These are phyloP conservation scores for Trypanosoma caninum DNA, from an alignment of 208 protist genomes.

Conservation along the genomic window DNA sequence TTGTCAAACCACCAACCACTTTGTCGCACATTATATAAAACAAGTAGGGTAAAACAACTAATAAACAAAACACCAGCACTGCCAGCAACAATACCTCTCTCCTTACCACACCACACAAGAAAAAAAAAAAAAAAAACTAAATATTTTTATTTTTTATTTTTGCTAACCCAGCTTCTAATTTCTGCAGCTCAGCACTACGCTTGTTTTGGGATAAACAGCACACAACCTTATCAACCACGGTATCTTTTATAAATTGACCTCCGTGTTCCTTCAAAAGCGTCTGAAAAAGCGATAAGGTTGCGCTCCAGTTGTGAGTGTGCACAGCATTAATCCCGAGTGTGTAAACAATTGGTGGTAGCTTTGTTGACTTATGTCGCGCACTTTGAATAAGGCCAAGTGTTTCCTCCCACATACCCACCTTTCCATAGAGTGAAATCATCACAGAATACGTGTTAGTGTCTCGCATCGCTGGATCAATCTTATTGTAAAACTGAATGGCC, in stretches of 20 bases:
- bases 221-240: slow-evolving; percentile 70
- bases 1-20: too few species aligned
- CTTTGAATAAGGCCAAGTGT: slow-evolving; percentile 48
- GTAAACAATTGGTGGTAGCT: slow-evolving; percentile 61
- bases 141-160: slow-evolving; percentile 34
- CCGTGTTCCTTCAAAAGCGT: slow-evolving; percentile 70
- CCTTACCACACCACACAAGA: too few species aligned
- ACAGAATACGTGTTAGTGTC: slow-evolving; percentile 81
- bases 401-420: slow-evolving; percentile 60
- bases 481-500: slow-evolving; percentile 56
- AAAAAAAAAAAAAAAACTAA: slow-evolving; percentile 18
- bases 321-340: slow-evolving; percentile 56
- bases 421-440: slow-evolving; percentile 70
- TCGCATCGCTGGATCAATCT: slow-evolving; percentile 24
- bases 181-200: slow-evolving; percentile 52
- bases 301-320: slow-evolving; percentile 61
- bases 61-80: too few species aligned
- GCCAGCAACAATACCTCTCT: too few species aligned
- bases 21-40: too few species aligned
- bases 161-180: slow-evolving; percentile 60
- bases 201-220: slow-evolving; percentile 68
- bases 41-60: too few species aligned
- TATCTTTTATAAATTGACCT: slow-evolving; percentile 53
- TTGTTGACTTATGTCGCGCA: slow-evolving; percentile 33
- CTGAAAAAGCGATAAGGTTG: slow-evolving; percentile 65